Evolutionary conservation across 495 filamentous ascomycete species (phyloP).

Genomic region (Aspergillus carlsbadensis): DNA sequence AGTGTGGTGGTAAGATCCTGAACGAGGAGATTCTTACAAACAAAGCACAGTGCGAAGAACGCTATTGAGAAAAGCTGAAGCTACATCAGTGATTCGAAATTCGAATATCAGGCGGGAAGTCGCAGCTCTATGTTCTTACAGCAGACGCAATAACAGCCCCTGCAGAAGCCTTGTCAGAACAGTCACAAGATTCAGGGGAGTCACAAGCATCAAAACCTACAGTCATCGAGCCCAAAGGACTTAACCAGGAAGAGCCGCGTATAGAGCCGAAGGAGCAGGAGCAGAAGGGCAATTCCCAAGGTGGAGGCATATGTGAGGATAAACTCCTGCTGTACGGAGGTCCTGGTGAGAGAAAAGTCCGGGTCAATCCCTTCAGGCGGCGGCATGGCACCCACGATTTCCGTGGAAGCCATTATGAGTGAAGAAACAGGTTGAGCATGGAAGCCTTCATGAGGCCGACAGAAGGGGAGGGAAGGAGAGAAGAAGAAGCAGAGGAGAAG

Average conservation of each 20-base stretch:
- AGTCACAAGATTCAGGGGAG: no score
- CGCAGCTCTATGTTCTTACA: not conserved
- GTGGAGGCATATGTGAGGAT: not conserved
- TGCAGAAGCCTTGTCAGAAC: not conserved
- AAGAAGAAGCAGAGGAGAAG: no score
- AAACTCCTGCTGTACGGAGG: not conserved
- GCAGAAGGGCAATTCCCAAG: not conserved
- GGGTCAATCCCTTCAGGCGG: not conserved
- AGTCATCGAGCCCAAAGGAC: slow-evolving; percentile 4
- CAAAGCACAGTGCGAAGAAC: not conserved
- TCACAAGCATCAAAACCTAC: not conserved
- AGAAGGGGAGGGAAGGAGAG: no score
- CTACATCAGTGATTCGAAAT: not conserved
- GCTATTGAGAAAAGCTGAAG: not conserved
- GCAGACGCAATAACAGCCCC: slow-evolving; percentile 2
- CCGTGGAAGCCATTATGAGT: not conserved
- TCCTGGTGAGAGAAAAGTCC: slow-evolving; percentile 2
- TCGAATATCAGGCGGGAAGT: not conserved
- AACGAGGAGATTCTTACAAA: not conserved
- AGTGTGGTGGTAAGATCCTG: not conserved
- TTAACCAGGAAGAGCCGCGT: not conserved
- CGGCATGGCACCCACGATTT: slow-evolving; percentile 1
- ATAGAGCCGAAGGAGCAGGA: not conserved
- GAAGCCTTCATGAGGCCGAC: not conserved
- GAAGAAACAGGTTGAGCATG: not conserved